Conservation (phyloP, 2,329 filamentous ascomycete genomes). For the Cladophialophora carrionii region DNA sequence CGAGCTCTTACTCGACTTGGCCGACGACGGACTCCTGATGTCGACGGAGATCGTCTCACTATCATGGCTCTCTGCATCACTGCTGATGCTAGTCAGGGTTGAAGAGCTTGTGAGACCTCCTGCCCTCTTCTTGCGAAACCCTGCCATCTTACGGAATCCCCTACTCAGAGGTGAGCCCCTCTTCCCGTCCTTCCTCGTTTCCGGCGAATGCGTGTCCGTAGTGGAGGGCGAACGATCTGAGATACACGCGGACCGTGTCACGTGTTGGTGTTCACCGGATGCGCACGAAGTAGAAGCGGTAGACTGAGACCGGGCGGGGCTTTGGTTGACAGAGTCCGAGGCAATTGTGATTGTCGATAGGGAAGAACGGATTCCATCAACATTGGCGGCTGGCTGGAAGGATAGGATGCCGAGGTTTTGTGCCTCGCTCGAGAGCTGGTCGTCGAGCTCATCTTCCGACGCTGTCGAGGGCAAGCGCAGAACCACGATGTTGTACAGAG, state of each 20-base stretch:
- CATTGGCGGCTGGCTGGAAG: slow-evolving; percentile 45
- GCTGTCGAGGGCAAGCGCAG: slow-evolving; percentile 43
- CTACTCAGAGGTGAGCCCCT: slow-evolving; percentile 33
- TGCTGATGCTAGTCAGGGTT: slow-evolving; percentile 31
- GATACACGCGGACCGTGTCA: slow-evolving; percentile 25
- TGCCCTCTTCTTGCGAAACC: slow-evolving; percentile 36
- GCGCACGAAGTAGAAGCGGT: slow-evolving; percentile 38
- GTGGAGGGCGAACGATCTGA: slow-evolving; percentile 21
- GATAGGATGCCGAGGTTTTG: slow-evolving; percentile 45
- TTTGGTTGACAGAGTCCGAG: slow-evolving; percentile 33
- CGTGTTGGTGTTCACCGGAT: slow-evolving; percentile 35
- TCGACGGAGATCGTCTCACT: slow-evolving; percentile 23
- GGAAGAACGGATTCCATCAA: slow-evolving; percentile 43
- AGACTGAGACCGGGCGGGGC: slow-evolving; percentile 36
- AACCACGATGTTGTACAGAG: slow-evolving; percentile 46
- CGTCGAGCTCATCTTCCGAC: slow-evolving; percentile 46
- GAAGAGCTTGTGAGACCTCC: slow-evolving; percentile 24
- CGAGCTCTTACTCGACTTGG: slow-evolving; percentile 34
- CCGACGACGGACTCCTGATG: slow-evolving; percentile 28
- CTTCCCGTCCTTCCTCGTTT: slow-evolving; percentile 30
- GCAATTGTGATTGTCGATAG: slow-evolving; percentile 35
- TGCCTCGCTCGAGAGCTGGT: slow-evolving; percentile 46
- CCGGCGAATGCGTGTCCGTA: slow-evolving; percentile 22
- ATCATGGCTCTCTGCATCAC: slow-evolving; percentile 26
- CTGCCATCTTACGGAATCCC: slow-evolving; percentile 36